These are phyloP conservation scores for Talaromyces sp. DNA, from an alignment of 2,329 filamentous ascomycete genomes.

Conservation along the genomic window DNA sequence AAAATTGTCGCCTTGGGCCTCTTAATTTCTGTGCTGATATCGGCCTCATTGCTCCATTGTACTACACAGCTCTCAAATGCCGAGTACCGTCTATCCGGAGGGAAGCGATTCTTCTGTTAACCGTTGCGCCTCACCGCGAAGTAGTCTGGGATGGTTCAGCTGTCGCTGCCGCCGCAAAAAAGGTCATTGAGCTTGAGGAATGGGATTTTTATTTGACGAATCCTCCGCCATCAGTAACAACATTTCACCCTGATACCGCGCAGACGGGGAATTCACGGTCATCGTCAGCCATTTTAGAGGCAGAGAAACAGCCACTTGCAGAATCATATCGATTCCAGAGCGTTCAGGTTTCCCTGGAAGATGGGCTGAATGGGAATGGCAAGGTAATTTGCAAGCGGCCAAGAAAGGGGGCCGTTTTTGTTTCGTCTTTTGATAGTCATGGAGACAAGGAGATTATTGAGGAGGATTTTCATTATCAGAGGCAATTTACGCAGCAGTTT, in stretches of 20 bases:
- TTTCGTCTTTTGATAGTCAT: neutral
- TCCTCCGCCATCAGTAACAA: neutral
- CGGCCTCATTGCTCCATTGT: conserved; percentile 5
- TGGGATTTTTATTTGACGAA: neutral
- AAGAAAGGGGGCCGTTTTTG: neutral
- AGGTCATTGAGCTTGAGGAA: conserved; percentile 6
- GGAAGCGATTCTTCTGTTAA: neutral
- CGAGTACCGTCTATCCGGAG: conserved; percentile 2
- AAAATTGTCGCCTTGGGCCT: conserved; percentile 3
- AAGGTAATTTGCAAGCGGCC: neutral
- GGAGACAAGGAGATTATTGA: conserved; percentile 4
- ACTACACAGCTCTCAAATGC: conserved; percentile 10
- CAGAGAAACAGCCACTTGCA: neutral
- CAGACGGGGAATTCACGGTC: neutral
- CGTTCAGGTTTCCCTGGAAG: conserved; percentile 6
- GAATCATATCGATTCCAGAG: conserved; percentile 4
- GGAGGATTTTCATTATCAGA: neutral
- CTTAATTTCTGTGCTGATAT: conserved; percentile 9
- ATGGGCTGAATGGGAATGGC: conserved; percentile 2
- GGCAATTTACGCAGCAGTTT: neutral
- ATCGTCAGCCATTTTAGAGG: neutral
- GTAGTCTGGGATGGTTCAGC: conserved; percentile 10
- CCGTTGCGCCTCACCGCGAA: conserved; percentile 8
- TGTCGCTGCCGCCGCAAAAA: conserved; percentile 6
- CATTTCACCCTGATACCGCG: neutral